A percentile compares a stretch with the other conserved stretches of the same genome.
Evolutionary conservation across 1,284 basidiomycete genomes (phyloP).

Genomic region (Heterobasidion occidentale): DNA sequence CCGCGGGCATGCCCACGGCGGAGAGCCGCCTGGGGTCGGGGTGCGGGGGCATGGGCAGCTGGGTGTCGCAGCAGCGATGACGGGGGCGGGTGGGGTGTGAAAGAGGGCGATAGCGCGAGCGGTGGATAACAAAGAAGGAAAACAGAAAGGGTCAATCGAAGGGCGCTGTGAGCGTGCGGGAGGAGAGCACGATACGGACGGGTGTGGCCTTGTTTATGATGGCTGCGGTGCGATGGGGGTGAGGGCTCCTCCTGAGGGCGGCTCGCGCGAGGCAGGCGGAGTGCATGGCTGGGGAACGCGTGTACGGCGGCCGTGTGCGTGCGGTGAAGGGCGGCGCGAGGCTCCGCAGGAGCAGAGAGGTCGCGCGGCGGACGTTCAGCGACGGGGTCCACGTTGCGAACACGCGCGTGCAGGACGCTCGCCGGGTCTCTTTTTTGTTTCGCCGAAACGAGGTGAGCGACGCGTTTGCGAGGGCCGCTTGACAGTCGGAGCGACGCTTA

Average conservation of each 20-base stretch:
- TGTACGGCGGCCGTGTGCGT: background rate
- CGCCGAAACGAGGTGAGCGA: too few relatives aligned
- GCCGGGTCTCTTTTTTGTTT: too few relatives aligned
- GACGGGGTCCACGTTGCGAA: background rate
- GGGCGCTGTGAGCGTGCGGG: background rate
- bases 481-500: too few relatives aligned
- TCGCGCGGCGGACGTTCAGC: background rate
- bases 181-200: slow-evolving; percentile 1
- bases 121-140: background rate
- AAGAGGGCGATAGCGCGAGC: too few relatives aligned
- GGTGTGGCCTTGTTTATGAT: background rate
- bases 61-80: background rate
- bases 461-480: too few relatives aligned
- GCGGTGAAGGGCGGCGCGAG: background rate
- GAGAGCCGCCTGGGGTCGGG: background rate
- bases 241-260: background rate
- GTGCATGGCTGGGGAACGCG: background rate
- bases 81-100: background rate
- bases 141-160: background rate
- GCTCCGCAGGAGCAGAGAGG: background rate
- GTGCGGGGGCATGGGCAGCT: background rate
- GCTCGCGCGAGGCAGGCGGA: background rate
- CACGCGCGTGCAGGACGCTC: background rate
- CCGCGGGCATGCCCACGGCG: background rate
- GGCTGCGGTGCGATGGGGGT: background rate